Evolutionary conservation across 805 yeast species (phyloP).

Genomic region (Saccharomycopsis malanga): DNA sequence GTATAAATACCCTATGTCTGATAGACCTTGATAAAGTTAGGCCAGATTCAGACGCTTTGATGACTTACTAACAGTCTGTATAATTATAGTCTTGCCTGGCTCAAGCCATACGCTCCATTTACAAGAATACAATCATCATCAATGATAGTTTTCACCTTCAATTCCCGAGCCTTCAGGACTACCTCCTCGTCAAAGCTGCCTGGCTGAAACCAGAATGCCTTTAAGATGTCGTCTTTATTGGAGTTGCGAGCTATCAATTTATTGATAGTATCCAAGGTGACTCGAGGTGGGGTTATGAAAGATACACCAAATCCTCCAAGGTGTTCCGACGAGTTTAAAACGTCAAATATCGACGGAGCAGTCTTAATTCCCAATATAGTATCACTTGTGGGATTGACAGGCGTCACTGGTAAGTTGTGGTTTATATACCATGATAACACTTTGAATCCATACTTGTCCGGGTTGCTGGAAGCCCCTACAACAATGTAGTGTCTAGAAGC

Average conservation of each 20-base stretch:
- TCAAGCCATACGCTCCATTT: constrained; percentile 47
- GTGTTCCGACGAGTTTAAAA: constrained; percentile 24
- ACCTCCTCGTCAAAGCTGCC: constrained; percentile 58
- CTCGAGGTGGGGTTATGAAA: constrained; percentile 68
- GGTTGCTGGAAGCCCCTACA: constrained; percentile 63
- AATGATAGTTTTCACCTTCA: constrained; percentile 31
- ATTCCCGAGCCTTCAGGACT: constrained; percentile 34
- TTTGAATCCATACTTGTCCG: constrained; percentile 61
- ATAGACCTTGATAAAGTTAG: too few relatives aligned
- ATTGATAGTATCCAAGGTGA: constrained; percentile 41
- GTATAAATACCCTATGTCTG: too few relatives aligned
- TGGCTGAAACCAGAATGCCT: constrained; percentile 78
- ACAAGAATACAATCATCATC: constrained; percentile 68
- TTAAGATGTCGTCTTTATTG: constrained; percentile 25
- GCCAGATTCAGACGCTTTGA: too few relatives aligned
- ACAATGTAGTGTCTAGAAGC: constrained; percentile 50
- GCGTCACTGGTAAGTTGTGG: constrained; percentile 51
- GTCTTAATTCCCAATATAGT: constrained; percentile 42
- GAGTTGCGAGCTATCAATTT: constrained; percentile 26
- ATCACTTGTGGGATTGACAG: constrained; percentile 53
- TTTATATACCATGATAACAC: constrained; percentile 60
- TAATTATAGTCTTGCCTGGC: constrained; percentile 33
- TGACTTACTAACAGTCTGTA: too few relatives aligned
- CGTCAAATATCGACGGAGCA: constrained; percentile 28
- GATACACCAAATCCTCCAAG: constrained; percentile 50